Conservation (phyloP, 164 flowering plant genomes). For the Chloranthus sessilifolius region DNA sequence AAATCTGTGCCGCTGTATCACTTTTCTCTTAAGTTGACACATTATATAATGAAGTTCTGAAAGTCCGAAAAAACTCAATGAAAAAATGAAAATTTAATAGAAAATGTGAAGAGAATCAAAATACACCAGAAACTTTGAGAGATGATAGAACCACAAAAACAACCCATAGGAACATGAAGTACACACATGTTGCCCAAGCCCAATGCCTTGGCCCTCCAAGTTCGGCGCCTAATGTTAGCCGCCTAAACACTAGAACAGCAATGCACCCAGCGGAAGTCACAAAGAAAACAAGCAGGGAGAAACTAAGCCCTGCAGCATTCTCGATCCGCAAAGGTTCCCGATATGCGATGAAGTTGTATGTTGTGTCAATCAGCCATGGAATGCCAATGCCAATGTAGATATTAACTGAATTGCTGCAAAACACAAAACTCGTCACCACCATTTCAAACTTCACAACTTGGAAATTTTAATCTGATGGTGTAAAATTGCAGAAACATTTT, state of each 20-base stretch:
- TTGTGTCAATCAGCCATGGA: slow-evolving; percentile 87
- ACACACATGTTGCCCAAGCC: slow-evolving; percentile 73
- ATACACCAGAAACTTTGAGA: slow-evolving; percentile 57
- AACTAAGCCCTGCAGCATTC: slow-evolving; percentile 76
- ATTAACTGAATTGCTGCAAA: slow-evolving; percentile 85
- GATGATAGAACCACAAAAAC: slow-evolving; percentile 81
- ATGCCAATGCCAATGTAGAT: slow-evolving; percentile 87
- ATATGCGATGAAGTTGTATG: slow-evolving; percentile 70
- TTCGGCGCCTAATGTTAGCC: slow-evolving; percentile 71
- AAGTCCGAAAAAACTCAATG: no score
- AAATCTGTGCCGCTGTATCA: no score
- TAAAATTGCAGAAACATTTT: no score
- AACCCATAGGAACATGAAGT: slow-evolving; percentile 79
- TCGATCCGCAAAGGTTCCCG: slow-evolving; percentile 52
- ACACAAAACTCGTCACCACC: neutral
- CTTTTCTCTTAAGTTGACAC: no score
- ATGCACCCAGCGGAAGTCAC: slow-evolving; percentile 76
- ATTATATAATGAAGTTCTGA: no score
- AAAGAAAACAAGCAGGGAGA: slow-evolving; percentile 81
- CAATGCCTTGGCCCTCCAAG: slow-evolving; percentile 80
- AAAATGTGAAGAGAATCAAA: slow-evolving; percentile 34
- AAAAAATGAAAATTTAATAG: no score
- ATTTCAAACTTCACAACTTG: no score
- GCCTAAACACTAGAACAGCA: slow-evolving; percentile 67
- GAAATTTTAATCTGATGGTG: no score